Evolutionary conservation across 805 yeast genomes (phyloP), one percentile per base, ranked within the genome.

Genomic region (Yarrowia deformans): DNA sequence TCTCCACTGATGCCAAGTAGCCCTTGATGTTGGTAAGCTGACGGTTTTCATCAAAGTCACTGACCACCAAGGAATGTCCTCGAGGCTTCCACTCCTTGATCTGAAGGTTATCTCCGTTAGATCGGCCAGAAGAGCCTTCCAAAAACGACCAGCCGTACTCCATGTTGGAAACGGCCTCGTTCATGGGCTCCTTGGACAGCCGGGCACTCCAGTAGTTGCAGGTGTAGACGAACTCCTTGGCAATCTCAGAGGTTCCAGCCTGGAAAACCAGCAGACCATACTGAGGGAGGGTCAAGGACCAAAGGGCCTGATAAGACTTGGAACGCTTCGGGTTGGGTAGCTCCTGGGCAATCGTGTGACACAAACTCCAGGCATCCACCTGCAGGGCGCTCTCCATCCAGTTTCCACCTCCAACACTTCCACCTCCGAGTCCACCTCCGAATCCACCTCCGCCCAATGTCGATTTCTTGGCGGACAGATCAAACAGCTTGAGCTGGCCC

Each of bases 151-250:
- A 92, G 1, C 97, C 97, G 75, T 87, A 92, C 76, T 93, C 96
- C 70, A 88, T 84, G 68, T 82, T 84, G 7, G 94, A 88, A 1
- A 92, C 87, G 40, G 90, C 82, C 71, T 89, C 87, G 69, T 87
- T 89, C 40, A 81, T 83, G 3, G 97, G 97, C 23, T 91, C 88
- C 16, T 93, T 89, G 8, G 97, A 89, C 45, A 90, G 84, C 72
- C 95, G 84, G 1, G 94, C 90, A 1, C 96, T 91, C 97, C 97
- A 93, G 76, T 90, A 93, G 77, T 92, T 93, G 78, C 95, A 88
- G 6, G 94, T 87, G 72, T 88, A 85, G 18, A 90, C 86, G 77
- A 85, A 91, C 74, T 87, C 90, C 52, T 80, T 79, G 0, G 97
- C 95, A 70, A 85, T 85, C 72, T 88, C 90, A 32, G 80, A 76